Percentiles rank a stretch among this genome's conserved stretches.
Evolutionary conservation across 257 asterid genomes (phyloP).

Genomic region (Pogostemon cablin): DNA sequence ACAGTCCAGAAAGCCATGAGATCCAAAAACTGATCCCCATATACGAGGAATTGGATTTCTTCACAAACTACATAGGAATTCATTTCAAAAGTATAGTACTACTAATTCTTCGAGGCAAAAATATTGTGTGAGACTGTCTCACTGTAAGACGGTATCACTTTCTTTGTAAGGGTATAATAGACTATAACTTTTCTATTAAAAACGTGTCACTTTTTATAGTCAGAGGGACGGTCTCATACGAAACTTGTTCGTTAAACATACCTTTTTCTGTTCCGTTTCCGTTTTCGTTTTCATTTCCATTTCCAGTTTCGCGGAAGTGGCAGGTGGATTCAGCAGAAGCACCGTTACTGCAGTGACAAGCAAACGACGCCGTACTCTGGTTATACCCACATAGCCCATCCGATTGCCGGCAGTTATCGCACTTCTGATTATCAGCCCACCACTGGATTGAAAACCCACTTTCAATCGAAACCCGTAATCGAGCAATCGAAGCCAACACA

Average conservation of each 20-base stretch:
- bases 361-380: constrained; percentile 30
- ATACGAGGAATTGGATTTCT: neutral
- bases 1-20: neutral
- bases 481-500: neutral
- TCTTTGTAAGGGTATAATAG: too few species aligned
- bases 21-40: neutral
- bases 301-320: constrained; percentile 4
- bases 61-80: neutral
- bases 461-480: constrained; percentile 31
- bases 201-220: too few species aligned
- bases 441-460: constrained; percentile 57
- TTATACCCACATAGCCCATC: constrained; percentile 62
- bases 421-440: constrained; percentile 34
- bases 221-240: too few species aligned
- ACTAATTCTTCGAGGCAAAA: too few species aligned
- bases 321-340: constrained; percentile 22
- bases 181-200: too few species aligned
- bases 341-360: constrained; percentile 42
- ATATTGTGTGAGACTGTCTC: too few species aligned
- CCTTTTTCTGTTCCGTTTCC: constrained; percentile 28
- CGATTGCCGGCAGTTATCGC: constrained; percentile 36
- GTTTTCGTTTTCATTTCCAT: neutral
- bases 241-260: constrained; percentile 11
- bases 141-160: too few species aligned
- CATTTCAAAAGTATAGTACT: neutral